Evolutionary conservation across 352 stramenopile species (phyloP).

Genomic region (Globisporangium lucens): DNA sequence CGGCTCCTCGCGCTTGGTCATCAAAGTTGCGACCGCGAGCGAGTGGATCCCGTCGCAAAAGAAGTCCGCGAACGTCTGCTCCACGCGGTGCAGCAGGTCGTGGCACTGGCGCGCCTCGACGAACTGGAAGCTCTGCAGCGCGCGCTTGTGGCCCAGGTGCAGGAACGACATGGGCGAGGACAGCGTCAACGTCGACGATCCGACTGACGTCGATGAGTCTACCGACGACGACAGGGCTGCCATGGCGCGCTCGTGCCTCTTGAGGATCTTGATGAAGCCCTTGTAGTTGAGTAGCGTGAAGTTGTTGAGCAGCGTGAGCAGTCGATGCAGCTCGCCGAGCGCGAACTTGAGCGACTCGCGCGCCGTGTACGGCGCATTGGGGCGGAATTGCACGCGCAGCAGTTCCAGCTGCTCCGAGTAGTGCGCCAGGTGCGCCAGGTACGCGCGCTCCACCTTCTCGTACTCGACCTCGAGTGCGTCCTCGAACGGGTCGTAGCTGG

Average conservation of each 20-base stretch:
- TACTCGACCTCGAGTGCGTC: constrained; percentile 75
- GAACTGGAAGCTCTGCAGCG: constrained; percentile 59
- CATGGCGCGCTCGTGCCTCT: constrained; percentile 91
- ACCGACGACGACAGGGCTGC: neutral
- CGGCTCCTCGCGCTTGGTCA: constrained; percentile 71
- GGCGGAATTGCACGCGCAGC: constrained; percentile 67
- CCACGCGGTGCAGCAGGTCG: constrained; percentile 48
- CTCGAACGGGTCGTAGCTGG: constrained; percentile 90
- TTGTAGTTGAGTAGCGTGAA: constrained; percentile 98
- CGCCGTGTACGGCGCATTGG: constrained; percentile 46
- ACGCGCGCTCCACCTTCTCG: constrained; percentile 91
- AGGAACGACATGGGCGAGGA: constrained; percentile 39
- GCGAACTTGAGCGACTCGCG: constrained; percentile 92
- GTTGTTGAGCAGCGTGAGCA: constrained; percentile 94
- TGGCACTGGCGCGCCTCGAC: constrained; percentile 46
- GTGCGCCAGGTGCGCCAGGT: constrained; percentile 24
- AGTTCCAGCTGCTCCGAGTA: constrained; percentile 72
- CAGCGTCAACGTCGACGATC: constrained; percentile 31
- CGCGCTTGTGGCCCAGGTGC: constrained; percentile 35
- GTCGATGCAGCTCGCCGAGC: constrained; percentile 91
- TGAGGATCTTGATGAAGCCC: constrained; percentile 97
- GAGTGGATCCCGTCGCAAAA: constrained; percentile 72
- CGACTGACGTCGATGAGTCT: neutral
- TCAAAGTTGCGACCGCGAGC: constrained; percentile 72
- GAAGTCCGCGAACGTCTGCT: constrained; percentile 65